Evolutionary conservation across 1,284 basidiomycete species (phyloP).

Genomic region (Moesziomyces globuligerus): DNA sequence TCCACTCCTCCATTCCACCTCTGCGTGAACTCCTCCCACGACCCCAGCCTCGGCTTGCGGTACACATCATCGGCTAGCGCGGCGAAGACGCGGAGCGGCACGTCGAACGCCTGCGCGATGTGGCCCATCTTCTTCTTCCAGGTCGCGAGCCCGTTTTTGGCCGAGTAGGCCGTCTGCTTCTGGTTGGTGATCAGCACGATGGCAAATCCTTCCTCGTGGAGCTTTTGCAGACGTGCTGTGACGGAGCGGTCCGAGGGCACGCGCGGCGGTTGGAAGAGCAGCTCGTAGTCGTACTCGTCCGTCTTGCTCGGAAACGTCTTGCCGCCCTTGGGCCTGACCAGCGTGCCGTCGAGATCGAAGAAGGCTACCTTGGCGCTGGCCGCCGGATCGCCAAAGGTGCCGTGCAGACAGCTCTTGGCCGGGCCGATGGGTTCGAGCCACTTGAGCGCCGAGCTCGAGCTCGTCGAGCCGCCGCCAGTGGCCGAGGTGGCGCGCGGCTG

Average conservation of each 20-base stretch:
- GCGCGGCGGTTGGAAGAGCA: slow-evolving; percentile 17
- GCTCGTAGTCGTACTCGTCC: slow-evolving; percentile 54
- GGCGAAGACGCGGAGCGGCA: slow-evolving; percentile 54
- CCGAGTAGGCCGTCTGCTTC: slow-evolving; percentile 33
- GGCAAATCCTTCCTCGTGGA: slow-evolving; percentile 17
- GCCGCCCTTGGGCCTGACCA: slow-evolving; percentile 47
- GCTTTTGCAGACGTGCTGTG: slow-evolving; percentile 23
- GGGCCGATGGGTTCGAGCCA: slow-evolving; percentile 41
- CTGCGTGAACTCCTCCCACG: slow-evolving; percentile 39
- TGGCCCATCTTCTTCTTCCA: slow-evolving; percentile 55
- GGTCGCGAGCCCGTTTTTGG: slow-evolving; percentile 22
- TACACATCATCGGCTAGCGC: slow-evolving; percentile 54
- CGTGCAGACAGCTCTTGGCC: slow-evolving; percentile 34
- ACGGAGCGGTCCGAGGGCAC: slow-evolving; percentile 6
- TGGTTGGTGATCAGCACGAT: slow-evolving; percentile 57
- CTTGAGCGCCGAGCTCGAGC: slow-evolving; percentile 2
- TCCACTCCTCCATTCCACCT: slow-evolving; percentile 28
- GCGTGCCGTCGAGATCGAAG: slow-evolving; percentile 59
- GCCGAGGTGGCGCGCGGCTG: slow-evolving; percentile 13
- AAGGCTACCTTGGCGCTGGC: slow-evolving; percentile 42
- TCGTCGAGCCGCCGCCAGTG: slow-evolving; percentile 5
- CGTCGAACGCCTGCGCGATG: slow-evolving; percentile 42
- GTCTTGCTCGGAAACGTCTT: slow-evolving; percentile 46
- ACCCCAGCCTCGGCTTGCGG: slow-evolving; percentile 57
- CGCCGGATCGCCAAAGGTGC: slow-evolving; percentile 26